A percentile compares a stretch with the other conserved stretches of the same genome.
Conservation (phyloP, 2,329 filamentous ascomycete species). For the Sclerotinia glacialis region DNA sequence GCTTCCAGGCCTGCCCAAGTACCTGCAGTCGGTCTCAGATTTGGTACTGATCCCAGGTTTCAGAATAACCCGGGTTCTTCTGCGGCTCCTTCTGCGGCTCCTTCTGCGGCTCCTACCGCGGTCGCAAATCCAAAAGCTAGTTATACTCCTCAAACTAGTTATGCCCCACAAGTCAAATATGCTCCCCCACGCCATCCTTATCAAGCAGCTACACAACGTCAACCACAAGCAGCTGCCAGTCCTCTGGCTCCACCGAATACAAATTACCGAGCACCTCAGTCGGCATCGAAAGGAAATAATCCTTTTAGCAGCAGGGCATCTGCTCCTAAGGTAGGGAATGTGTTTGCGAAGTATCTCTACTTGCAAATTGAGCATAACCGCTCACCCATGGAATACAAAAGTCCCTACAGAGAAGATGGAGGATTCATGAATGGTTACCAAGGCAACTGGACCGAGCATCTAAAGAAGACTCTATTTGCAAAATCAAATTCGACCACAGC, state of each 20-base stretch:
- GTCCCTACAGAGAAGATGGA: constrained; percentile 54
- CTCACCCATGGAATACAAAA: constrained; percentile 55
- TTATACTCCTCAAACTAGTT: not conserved
- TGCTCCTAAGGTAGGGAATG: constrained; percentile 17
- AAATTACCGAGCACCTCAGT: constrained; percentile 26
- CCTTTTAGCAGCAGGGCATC: constrained; percentile 31
- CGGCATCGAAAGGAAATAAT: constrained; percentile 29
- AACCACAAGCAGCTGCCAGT: constrained; percentile 7
- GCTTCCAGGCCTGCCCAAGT: constrained; percentile 23
- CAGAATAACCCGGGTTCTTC: constrained; percentile 12
- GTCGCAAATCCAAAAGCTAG: not conserved
- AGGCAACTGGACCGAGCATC: constrained; percentile 41
- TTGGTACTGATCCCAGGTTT: constrained; percentile 38
- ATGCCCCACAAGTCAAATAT: constrained; percentile 14
- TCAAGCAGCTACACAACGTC: constrained; percentile 9
- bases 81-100: constrained; percentile 2
- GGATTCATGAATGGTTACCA: constrained; percentile 63
- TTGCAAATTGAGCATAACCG: constrained; percentile 60
- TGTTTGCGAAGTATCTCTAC: constrained; percentile 45
- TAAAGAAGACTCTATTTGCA: constrained; percentile 35
- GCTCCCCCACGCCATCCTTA: constrained; percentile 19
- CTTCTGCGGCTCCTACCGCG: constrained; percentile 16
- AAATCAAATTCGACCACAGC: constrained; percentile 25
- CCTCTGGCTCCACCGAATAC: constrained; percentile 26
- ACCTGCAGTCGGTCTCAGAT: constrained; percentile 30